A percentile compares a stretch with the other conserved stretches of the same genome.
Conservation (phyloP, 305 asterid species). For the Ruellia speciosa region DNA sequence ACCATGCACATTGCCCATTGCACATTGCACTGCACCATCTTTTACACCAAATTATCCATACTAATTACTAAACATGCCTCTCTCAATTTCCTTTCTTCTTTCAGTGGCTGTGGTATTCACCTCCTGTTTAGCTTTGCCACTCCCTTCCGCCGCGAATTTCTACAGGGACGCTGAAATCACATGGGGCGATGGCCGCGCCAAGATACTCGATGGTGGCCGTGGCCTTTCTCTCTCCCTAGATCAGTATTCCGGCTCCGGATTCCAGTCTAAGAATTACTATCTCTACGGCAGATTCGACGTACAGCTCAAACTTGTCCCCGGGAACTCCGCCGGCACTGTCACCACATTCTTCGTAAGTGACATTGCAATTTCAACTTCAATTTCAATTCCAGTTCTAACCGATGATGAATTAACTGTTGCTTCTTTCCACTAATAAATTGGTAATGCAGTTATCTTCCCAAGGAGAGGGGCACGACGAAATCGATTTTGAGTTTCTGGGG, state of each 20-base stretch:
- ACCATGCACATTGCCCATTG: too few relatives aligned
- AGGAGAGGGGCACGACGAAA: conserved; percentile 39
- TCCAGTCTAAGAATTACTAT: not conserved
- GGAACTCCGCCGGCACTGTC: conserved; percentile 17
- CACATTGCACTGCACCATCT: too few relatives aligned
- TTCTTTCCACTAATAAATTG: too few relatives aligned
- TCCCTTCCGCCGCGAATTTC: conserved; percentile 18
- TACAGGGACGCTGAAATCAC: conserved; percentile 8
- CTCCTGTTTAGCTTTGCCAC: too few relatives aligned
- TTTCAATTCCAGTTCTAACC: too few relatives aligned
- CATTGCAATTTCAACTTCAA: too few relatives aligned
- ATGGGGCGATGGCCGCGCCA: conserved; percentile 17
- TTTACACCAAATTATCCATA: too few relatives aligned
- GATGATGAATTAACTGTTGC: too few relatives aligned
- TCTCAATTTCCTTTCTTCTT: too few relatives aligned
- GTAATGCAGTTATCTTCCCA: conserved; percentile 40
- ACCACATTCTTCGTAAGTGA: conserved; percentile 10
- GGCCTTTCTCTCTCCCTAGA: not conserved
- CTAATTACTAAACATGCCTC: too few relatives aligned
- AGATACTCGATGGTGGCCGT: conserved; percentile 6
- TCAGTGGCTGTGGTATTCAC: too few relatives aligned
- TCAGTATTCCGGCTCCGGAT: too few relatives aligned
- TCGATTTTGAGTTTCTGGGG: conserved; percentile 49
- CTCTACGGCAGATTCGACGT: conserved; percentile 14
- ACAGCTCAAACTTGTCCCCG: conserved; percentile 17